A percentile compares a stretch with the other conserved stretches of the same genome.
These are phyloP conservation scores for Neoboletus brunneissimus DNA, from an alignment of 768 basidiomycete species.

Conservation along the genomic window DNA sequence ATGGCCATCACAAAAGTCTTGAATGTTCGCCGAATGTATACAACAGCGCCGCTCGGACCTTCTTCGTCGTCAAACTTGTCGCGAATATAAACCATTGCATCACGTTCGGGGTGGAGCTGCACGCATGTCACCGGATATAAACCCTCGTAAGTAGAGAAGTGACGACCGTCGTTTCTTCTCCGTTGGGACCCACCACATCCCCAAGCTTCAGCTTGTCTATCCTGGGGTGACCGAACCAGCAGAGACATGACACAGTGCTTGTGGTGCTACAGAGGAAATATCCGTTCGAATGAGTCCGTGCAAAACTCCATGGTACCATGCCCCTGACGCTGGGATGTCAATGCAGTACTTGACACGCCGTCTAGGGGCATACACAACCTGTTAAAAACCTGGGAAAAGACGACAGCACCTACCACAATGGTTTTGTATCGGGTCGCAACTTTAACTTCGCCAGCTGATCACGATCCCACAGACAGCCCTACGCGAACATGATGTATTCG, in stretches of 20 bases:
- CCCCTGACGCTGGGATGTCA: too few species aligned
- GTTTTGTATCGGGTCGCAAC: not conserved
- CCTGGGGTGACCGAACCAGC: not conserved
- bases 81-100: not conserved
- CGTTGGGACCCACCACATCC: not conserved
- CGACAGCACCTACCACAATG: not conserved
- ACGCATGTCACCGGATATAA: not conserved
- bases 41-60: not conserved
- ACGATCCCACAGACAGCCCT: too few species aligned
- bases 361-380: too few species aligned
- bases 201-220: not conserved
- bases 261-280: not conserved
- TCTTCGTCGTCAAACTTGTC: not conserved
- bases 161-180: not conserved
- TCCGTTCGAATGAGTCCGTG: not conserved
- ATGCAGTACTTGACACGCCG: too few species aligned
- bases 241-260: not conserved
- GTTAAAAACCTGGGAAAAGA: too few species aligned
- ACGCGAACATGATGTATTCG: not conserved
- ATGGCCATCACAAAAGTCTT: not conserved
- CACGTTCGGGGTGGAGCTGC: not conserved
- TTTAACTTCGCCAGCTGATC: not conserved
- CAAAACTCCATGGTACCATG: not conserved
- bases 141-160: not conserved
- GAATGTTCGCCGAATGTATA: not conserved